Percentiles rank a stretch among this genome's conserved stretches.
phyloP scores from a whole-genome alignment of 352 stramenopile species.

The Globisporangium apiculatum region DNA sequence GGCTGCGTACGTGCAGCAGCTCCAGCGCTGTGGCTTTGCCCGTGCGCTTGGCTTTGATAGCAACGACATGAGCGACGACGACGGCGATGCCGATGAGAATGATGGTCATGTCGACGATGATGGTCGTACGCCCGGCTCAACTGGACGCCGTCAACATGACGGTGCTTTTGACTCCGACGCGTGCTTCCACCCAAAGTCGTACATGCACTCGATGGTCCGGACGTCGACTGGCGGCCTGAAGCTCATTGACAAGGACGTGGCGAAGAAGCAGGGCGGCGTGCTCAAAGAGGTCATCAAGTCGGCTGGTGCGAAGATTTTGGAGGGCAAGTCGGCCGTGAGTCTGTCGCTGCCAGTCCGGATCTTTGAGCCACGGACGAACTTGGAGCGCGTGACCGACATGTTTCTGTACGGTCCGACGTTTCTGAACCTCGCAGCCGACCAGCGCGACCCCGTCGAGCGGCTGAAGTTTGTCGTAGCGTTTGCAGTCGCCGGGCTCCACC shows the following conservation, averaged over 20 bases:
- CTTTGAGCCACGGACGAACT: conserved; percentile 77
- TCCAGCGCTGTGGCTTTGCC: conserved; percentile 43
- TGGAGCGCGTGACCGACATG: conserved; percentile 73
- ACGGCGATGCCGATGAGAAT: conserved; percentile 19
- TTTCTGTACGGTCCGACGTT: conserved; percentile 80
- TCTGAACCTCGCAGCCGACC: conserved; percentile 48
- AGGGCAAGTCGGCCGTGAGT: conserved; percentile 70
- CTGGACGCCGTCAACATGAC: too few species aligned
- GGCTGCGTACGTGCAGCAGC: conserved; percentile 55
- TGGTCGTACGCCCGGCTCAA: too few species aligned
- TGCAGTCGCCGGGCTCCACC: conserved; percentile 68
- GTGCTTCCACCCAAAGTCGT: conserved; percentile 64
- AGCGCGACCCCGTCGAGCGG: conserved; percentile 58
- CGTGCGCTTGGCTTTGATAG: conserved; percentile 28
- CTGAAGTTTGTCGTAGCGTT: conserved; percentile 81
- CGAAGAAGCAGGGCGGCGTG: conserved; percentile 81
- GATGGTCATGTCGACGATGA: conserved; percentile 14
- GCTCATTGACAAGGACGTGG: conserved; percentile 78
- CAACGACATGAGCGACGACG: conserved; percentile 29
- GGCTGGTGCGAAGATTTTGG: conserved; percentile 53
- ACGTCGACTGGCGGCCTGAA: conserved; percentile 69
- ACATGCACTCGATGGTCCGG: conserved; percentile 77
- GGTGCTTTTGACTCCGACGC: too few species aligned
- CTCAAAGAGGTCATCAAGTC: conserved; percentile 85
- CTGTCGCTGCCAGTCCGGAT: conserved; percentile 81